Evolutionary conservation across 306 rosid species (phyloP).

Genomic region (Vigna trinervia): DNA sequence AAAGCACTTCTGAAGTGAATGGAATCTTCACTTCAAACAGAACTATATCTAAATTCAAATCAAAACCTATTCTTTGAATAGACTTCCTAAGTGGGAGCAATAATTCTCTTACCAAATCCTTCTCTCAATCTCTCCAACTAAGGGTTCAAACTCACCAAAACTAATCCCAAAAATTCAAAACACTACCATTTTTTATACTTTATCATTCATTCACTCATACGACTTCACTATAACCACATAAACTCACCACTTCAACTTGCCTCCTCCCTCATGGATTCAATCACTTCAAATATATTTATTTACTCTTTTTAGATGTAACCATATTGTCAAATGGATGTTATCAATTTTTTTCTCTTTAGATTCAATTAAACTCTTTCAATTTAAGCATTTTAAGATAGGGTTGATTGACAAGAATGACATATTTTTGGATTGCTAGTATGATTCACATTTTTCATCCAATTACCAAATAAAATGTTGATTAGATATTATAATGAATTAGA

Average conservation of each 20-base stretch:
- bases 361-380: too few species aligned
- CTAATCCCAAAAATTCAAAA: conserved; percentile 4
- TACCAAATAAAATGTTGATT: too few species aligned
- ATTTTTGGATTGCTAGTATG: too few species aligned
- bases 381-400: too few species aligned
- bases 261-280: background rate
- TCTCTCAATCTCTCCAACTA: conserved; percentile 24
- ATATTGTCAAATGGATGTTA: too few species aligned
- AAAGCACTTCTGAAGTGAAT: conserved; percentile 32
- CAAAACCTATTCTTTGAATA: conserved; percentile 46
- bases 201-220: background rate
- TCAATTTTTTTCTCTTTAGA: too few species aligned
- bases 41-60: background rate
- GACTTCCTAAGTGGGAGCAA: conserved; percentile 39
- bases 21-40: conserved; percentile 43
- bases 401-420: too few species aligned
- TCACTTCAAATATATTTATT: too few species aligned
- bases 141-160: background rate
- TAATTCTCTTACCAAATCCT: conserved; percentile 34
- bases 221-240: background rate
- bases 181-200: background rate
- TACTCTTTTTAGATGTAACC: too few species aligned
- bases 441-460: too few species aligned
- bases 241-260: background rate
- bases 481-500: too few species aligned